Evolutionary conservation across 2,329 filamentous ascomycete genomes (phyloP).

Genomic region (Chalara sp.): DNA sequence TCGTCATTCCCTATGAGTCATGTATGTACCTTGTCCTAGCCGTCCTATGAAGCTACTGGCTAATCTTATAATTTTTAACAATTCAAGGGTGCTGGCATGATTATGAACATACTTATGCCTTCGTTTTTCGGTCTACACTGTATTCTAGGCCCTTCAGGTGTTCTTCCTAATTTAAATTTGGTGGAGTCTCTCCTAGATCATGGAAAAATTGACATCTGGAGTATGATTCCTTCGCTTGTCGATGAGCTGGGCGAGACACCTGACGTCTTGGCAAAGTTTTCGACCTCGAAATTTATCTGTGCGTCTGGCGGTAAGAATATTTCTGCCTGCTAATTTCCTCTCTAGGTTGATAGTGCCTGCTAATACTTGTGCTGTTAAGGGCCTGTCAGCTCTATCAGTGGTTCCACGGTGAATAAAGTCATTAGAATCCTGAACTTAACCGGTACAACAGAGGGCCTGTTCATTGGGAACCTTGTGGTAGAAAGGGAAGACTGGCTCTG

Average conservation of each 20-base stretch:
- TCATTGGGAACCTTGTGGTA: not conserved
- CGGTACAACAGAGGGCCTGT: constrained; percentile 5
- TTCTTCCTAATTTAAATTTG: constrained; percentile 31
- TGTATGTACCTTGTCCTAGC: not conserved
- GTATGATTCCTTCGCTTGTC: constrained; percentile 30
- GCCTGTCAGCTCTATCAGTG: constrained; percentile 17
- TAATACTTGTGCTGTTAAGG: constrained; percentile 13
- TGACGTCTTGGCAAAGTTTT: constrained; percentile 26
- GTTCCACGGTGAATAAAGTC: constrained; percentile 26
- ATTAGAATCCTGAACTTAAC: constrained; percentile 27
- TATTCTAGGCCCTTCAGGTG: constrained; percentile 29
- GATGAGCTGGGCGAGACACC: constrained; percentile 29
- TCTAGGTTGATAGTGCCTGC: no score
- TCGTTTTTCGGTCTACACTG: constrained; percentile 30
- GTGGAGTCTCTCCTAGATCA: constrained; percentile 28
- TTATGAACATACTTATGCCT: constrained; percentile 35
- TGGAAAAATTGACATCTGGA: constrained; percentile 32
- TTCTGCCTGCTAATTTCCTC: no score
- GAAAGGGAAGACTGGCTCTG: constrained; percentile 7
- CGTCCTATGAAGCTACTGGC: no score
- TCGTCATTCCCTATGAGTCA: not conserved
- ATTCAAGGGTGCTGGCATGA: constrained; percentile 32
- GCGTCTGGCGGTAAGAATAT: constrained; percentile 16
- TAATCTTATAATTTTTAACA: not conserved
- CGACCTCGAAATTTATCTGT: constrained; percentile 2